phyloP scores from a whole-genome alignment of 164 flowering plant genomes.

The Echeveria elegans region DNA sequence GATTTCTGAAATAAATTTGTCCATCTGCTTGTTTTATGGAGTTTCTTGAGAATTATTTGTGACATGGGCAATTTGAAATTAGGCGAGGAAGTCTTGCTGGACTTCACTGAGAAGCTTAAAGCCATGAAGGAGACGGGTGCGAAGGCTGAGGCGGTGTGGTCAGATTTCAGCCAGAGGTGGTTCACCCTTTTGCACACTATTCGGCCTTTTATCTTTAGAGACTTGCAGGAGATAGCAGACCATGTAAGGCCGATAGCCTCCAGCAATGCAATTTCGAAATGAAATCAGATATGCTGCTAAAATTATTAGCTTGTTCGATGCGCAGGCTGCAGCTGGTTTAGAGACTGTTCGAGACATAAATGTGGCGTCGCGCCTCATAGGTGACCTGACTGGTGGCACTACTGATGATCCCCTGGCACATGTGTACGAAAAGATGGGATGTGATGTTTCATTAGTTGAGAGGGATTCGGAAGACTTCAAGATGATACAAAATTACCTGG shows the following conservation, averaged over 20 bases:
- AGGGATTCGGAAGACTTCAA: constrained; percentile 59
- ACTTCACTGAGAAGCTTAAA: constrained; percentile 39
- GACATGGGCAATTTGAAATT: not conserved
- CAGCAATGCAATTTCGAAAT: not conserved
- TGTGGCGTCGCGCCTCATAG: constrained; percentile 59
- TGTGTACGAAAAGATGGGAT: constrained; percentile 44
- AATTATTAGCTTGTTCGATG: not conserved
- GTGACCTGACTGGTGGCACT: constrained; percentile 63
- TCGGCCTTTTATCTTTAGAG: constrained; percentile 52
- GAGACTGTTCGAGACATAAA: constrained; percentile 58
- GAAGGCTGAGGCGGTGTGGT: constrained; percentile 42
- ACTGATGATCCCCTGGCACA: constrained; percentile 66
- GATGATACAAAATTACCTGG: constrained; percentile 63
- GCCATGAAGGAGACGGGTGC: constrained; percentile 25
- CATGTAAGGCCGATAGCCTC: constrained; percentile 34
- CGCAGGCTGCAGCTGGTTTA: constrained; percentile 58
- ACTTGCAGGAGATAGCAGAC: constrained; percentile 56
- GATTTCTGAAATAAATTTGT: not conserved
- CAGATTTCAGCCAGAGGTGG: constrained; percentile 69
- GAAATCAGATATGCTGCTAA: no score
- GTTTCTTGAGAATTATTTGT: not conserved
- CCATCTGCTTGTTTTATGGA: not conserved
- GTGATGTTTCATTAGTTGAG: constrained; percentile 45
- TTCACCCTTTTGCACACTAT: constrained; percentile 64
- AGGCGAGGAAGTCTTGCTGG: constrained; percentile 57